These are phyloP conservation scores for Wickerhamiella cacticola DNA, from an alignment of 805 yeast genomes.

Conservation along the genomic window DNA sequence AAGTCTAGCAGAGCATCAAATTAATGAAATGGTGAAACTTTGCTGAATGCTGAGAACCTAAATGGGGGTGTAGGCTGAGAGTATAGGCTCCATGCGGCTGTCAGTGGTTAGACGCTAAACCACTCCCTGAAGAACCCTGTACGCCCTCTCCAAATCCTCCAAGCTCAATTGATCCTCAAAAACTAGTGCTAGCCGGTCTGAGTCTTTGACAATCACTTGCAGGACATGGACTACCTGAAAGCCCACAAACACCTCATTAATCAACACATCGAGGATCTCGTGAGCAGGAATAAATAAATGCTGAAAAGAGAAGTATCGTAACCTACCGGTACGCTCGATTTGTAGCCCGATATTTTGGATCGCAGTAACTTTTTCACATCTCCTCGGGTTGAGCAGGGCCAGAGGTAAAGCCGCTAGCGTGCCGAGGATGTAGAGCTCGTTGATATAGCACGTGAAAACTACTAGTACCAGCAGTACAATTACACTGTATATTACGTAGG, in stretches of 20 bases:
- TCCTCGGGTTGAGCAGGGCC: not conserved
- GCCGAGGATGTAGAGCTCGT: not conserved
- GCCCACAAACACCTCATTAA: conserved; percentile 65
- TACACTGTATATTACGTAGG: not conserved
- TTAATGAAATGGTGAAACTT: too few relatives aligned
- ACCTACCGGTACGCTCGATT: conserved; percentile 27
- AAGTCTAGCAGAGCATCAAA: too few relatives aligned
- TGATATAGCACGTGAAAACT: not conserved
- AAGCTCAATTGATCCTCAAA: not conserved
- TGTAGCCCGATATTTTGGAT: conserved; percentile 41
- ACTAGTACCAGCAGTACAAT: not conserved
- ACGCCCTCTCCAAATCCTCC: not conserved
- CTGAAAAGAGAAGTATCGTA: conserved; percentile 22
- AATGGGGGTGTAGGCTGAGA: too few relatives aligned
- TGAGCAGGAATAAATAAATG: conserved; percentile 44
- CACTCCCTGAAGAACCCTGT: not conserved
- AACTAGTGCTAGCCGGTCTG: conserved; percentile 6
- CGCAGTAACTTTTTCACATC: conserved; percentile 31
- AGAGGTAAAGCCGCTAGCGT: not conserved
- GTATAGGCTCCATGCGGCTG: too few relatives aligned
- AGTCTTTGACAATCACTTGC: conserved; percentile 42
- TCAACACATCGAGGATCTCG: conserved; percentile 49
- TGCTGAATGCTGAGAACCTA: too few relatives aligned
- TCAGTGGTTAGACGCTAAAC: not conserved
- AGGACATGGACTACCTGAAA: conserved; percentile 55